Conservation (phyloP, 495 filamentous ascomycete genomes). For the Aspergillus hancockii region DNA sequence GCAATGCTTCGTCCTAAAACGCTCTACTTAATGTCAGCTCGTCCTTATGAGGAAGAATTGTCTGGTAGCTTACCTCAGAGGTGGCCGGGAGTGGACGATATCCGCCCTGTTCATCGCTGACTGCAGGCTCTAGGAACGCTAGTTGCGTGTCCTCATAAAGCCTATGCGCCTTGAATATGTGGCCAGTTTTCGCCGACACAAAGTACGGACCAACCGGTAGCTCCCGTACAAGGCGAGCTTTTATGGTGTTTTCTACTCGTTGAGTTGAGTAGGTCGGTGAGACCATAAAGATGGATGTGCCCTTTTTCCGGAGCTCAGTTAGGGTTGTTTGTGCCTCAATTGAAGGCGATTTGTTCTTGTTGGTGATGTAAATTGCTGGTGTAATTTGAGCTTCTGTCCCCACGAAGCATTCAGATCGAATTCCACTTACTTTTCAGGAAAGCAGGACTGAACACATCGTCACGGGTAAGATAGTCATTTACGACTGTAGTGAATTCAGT, state of each 20-base stretch:
- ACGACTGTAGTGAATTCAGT: constrained; percentile 24
- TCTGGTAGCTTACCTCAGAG: too few species aligned
- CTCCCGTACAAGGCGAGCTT: constrained; percentile 6
- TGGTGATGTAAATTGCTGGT: too few species aligned
- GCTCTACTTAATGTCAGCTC: constrained; percentile 35
- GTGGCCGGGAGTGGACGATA: constrained; percentile 24
- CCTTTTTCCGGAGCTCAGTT: constrained; percentile 31
- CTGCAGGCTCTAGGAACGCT: constrained; percentile 34
- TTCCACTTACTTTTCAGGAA: too few species aligned
- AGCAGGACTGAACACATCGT: constrained; percentile 27
- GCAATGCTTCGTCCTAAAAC: constrained; percentile 34
- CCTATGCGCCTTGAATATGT: constrained; percentile 40
- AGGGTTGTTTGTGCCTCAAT: too few species aligned
- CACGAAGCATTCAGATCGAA: too few species aligned
- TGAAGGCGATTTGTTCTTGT: too few species aligned
- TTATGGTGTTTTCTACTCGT: neutral
- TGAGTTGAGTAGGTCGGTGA: neutral
- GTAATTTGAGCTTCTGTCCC: too few species aligned
- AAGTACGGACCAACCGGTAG: constrained; percentile 53
- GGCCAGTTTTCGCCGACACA: constrained; percentile 36
- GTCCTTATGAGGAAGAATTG: too few species aligned
- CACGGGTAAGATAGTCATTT: constrained; percentile 25
- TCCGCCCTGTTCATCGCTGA: constrained; percentile 37
- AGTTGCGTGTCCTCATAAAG: constrained; percentile 43
- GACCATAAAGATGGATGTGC: constrained; percentile 9